Base-by-base conservation (phyloP, 192 early-diverging fungal genomes). In the Bifiguratus adelaidae region DNA sequence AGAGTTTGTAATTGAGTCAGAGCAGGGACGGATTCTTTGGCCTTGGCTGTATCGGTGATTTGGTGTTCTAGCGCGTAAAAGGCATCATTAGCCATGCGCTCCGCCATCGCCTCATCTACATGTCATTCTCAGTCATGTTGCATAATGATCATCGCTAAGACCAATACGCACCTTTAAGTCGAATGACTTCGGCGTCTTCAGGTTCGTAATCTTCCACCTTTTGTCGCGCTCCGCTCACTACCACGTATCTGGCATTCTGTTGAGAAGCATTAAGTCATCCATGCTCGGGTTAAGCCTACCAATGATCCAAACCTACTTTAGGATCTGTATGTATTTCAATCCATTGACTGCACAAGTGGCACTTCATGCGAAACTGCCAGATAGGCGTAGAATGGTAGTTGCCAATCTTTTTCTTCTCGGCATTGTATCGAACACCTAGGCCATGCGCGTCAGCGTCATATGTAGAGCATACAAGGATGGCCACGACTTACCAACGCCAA, bases 241-340 rank as follows among this genome's bases (percentile, higher is more conserved):
- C 71, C 0, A 70, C 52, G 57, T 91, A 91, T 22, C 66, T 52
- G 3, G 78, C 60, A 50, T 81, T 83, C 80, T 85, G 55, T 24
- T 51, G n/a, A 20, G 6, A 20, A 12, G n/a, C 9, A 43, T 34
- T 18, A 4, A 26, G 11, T 1, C 1, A 24, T 40, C 28, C 18
- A 7, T n/a, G n/a, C 21, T 48, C 20, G 16, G 18, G 32, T 19
- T 7, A 9, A 20, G 16, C 6, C 20, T 41, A 19, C n/a, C 41
- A 16, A 33, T 37, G 8, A 23, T 21, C 20, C 1, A 30, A 18
- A 41, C 28, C 23, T 68, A 86, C 80, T 70, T 92, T 91, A 15
- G 93, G 92, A 54, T 96, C 87, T 1, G 93, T 96, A n/a, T 82
- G 87, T 18, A 96, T 90, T 53, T 90, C 89, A 27, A 96, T 82